Base-by-base conservation (phyloP, 2,329 filamentous ascomycete species). In the Apiospora malaysiana region DNA sequence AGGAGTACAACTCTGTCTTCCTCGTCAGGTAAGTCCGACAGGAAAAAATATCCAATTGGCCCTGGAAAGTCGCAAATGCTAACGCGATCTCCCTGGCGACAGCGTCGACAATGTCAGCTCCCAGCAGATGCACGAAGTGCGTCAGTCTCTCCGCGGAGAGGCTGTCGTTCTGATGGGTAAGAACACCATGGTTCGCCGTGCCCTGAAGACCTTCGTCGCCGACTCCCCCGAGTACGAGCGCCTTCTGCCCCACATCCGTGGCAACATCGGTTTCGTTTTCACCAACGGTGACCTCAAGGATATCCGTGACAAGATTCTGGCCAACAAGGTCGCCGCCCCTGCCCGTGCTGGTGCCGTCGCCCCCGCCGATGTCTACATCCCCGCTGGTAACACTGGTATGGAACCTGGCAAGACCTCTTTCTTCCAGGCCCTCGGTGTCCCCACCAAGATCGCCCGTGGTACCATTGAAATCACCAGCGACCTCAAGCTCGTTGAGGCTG, bases 121-220 rank as follows among this genome's bases (percentile, higher is more conserved):
- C 79, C 96, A 99, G 92, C 97, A 99, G 92, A 99, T 99, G 97
- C 96, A 99, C 94, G 96, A 99, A 91, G 98, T 99, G 86, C 93
- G 96, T 85, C 87, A 92, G 82, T 87, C 94, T 81, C 93, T 99
- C 85, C 95, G 96, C 84, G 92, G 92, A 75, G 87, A 97, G 86
- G 95, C 91, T 86, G 93, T 98, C 79, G 95, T 99, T 80, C 90
- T 99, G 87, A 98, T 98, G 96, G 96, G 95, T 84, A 98, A 98
- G 93, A 99, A 99, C 92, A 99, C 96, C 86, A 99, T 99, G 96
- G 95, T 97, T 83, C 96, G 96, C 85, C 95, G 96, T 89, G 97
- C 96, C 80, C 90, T 99, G 83, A 97, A 95, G 90, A 95, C 93
- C 83, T 97, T 99, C 89, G 83, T 98, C 80, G 69, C 79, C 84